Conservation (phyloP, 768 basidiomycete genomes). For the Tephrocybe rancida region DNA sequence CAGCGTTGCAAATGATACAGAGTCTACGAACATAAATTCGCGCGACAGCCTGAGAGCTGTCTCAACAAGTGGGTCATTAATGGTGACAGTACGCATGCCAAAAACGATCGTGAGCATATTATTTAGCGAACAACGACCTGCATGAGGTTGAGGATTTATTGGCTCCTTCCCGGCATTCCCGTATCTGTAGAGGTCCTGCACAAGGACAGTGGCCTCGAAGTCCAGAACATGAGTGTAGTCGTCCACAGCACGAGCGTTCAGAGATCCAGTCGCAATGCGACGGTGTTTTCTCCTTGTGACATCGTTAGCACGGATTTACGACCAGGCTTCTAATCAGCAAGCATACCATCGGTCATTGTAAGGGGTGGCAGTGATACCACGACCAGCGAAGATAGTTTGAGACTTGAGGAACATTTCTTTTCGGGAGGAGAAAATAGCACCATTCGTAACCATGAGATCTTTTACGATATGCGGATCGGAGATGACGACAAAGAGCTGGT, state of each 20-base stretch:
- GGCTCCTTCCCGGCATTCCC: constrained; percentile 31
- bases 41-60: constrained; percentile 37
- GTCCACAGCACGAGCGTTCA: constrained; percentile 36
- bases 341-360: constrained; percentile 44
- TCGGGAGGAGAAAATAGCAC: constrained; percentile 47
- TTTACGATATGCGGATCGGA: constrained; percentile 45
- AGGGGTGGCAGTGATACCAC: constrained; percentile 45
- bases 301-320: constrained; percentile 2
- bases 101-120: constrained; percentile 49
- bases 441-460: constrained; percentile 47
- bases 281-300: constrained; percentile 42
- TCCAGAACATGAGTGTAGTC: constrained; percentile 38
- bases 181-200: constrained; percentile 36
- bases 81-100: constrained; percentile 41
- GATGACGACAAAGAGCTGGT: constrained; percentile 48
- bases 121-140: constrained; percentile 41
- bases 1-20: neutral
- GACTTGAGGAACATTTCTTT: constrained; percentile 48
- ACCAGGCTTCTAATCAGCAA: neutral
- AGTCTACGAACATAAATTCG: constrained; percentile 43
- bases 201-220: constrained; percentile 39
- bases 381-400: constrained; percentile 43
- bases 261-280: constrained; percentile 34
- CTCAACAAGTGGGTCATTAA: constrained; percentile 37
- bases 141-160: constrained; percentile 40